Conservation (phyloP, 164 flowering plant genomes). For the Aristolochia californica region DNA sequence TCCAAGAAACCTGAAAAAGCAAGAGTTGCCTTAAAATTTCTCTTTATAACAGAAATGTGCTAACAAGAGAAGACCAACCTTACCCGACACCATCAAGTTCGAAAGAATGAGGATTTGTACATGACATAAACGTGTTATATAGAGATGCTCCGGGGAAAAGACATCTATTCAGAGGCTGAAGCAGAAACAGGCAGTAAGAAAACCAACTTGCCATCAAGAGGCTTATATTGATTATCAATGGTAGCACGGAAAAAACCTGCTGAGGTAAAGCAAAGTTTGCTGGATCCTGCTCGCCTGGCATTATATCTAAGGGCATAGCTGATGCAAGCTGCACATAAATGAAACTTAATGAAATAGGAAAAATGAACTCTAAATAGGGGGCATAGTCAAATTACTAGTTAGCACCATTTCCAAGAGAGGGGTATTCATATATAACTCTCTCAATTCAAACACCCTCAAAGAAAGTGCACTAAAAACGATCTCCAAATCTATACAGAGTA, state of each 20-base stretch:
- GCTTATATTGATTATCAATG: too few species aligned
- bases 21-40: background rate
- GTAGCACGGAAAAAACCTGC: conserved; percentile 44
- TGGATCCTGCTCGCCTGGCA: conserved; percentile 87
- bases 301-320: conserved; percentile 72
- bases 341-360: background rate
- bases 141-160: conserved; percentile 83
- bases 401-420: too few species aligned
- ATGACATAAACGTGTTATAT: conserved; percentile 75
- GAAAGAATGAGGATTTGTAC: conserved; percentile 88
- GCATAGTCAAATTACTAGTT: too few species aligned
- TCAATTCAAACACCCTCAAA: background rate
- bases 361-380: too few species aligned
- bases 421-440: background rate
- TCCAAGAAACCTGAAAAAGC: conserved; percentile 65
- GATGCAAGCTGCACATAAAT: conserved; percentile 57
- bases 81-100: conserved; percentile 71
- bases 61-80: conserved; percentile 1
- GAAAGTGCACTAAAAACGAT: background rate
- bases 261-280: conserved; percentile 89
- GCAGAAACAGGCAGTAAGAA: conserved; percentile 9
- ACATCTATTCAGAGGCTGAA: conserved; percentile 81
- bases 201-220: too few species aligned
- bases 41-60: background rate
- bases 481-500: background rate